Percentiles rank a stretch among this genome's conserved stretches.
Evolutionary conservation across 163 green algal genomes (phyloP).

Genomic region (Volvox carteri): DNA sequence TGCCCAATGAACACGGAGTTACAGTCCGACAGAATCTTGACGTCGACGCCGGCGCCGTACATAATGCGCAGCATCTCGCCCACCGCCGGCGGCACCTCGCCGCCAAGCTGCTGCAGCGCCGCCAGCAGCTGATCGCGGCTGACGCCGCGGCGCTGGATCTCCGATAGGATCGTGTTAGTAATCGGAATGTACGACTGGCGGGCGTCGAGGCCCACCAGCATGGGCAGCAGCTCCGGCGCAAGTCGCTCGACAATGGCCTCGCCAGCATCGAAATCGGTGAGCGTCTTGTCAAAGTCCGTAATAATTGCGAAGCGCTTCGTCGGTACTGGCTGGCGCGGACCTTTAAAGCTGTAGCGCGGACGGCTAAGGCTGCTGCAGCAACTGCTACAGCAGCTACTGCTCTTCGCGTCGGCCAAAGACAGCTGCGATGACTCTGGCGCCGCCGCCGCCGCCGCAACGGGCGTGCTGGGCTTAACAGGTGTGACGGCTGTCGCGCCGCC

Average conservation of each 20-base stretch:
- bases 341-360: constrained; percentile 18
- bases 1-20: constrained; percentile 88
- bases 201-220: constrained; percentile 74
- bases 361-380: not conserved
- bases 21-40: constrained; percentile 84
- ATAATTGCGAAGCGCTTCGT: constrained; percentile 73
- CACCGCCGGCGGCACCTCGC: constrained; percentile 72
- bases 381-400: not conserved
- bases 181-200: constrained; percentile 82
- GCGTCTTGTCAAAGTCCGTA: constrained; percentile 89
- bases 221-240: constrained; percentile 87
- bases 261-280: constrained; percentile 81
- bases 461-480: not conserved
- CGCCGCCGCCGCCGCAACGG: too few relatives aligned
- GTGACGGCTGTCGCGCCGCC: not conserved
- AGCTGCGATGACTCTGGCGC: not conserved
- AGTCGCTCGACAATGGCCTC: constrained; percentile 81
- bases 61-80: constrained; percentile 69
- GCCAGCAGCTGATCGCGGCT: constrained; percentile 74
- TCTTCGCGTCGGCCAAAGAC: not conserved
- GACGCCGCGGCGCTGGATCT: constrained; percentile 86
- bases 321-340: not conserved
- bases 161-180: constrained; percentile 87
- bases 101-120: constrained; percentile 77
- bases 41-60: constrained; percentile 65